phyloP scores from a whole-genome alignment of 345 rosid species.

The Dipteronia dyeriana region DNA sequence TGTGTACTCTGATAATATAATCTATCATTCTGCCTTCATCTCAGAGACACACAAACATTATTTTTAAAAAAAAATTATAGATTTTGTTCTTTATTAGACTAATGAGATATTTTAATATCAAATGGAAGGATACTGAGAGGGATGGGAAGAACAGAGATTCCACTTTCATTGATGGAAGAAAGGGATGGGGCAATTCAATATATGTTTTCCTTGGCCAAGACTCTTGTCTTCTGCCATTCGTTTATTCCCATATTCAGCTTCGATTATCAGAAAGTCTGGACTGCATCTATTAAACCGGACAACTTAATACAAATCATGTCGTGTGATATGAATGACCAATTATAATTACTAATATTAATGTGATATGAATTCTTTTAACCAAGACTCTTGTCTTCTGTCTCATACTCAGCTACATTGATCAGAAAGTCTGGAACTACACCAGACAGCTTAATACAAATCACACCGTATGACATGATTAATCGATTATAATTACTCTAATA shows the following conservation, averaged over 20 bases:
- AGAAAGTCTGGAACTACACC: neutral
- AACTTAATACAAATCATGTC: too few species aligned
- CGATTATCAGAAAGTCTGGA: neutral
- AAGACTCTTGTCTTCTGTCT: too few species aligned
- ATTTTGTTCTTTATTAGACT: slow-evolving; percentile 22
- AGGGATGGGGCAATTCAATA: slow-evolving; percentile 65
- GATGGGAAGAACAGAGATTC: slow-evolving; percentile 87
- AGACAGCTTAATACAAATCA: too few species aligned
- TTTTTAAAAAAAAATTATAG: neutral
- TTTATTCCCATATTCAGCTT: slow-evolving; percentile 32
- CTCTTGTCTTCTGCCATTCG: slow-evolving; percentile 44
- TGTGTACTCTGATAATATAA: slow-evolving; percentile 15
- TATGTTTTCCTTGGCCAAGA: slow-evolving; percentile 47
- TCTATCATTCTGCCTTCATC: neutral
- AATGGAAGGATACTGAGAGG: slow-evolving; percentile 39
- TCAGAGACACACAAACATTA: slow-evolving; percentile 3
- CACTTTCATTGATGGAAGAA: slow-evolving; percentile 56
- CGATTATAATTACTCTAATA: neutral
- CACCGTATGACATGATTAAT: too few species aligned
- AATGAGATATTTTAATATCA: slow-evolving; percentile 21
- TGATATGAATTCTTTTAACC: neutral
- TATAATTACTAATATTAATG: neutral
- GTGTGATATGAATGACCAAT: too few species aligned
- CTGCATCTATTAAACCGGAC: neutral
- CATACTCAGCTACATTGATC: neutral